Conservation (phyloP, 495 filamentous ascomycete species). For the Cetradonia linearis region DNA sequence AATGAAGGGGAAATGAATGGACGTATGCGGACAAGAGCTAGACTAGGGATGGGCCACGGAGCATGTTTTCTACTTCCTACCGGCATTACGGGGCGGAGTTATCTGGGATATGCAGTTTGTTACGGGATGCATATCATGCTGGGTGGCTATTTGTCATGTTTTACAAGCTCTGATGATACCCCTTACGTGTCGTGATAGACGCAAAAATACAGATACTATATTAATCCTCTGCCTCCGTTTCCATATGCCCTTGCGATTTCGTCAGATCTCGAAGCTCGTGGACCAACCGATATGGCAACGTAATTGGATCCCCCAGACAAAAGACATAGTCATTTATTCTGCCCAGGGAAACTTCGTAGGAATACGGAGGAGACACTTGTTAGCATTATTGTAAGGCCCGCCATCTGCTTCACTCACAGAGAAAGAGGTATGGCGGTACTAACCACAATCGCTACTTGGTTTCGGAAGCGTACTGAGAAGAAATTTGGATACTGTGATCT, state of each 20-base stretch:
- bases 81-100: slow-evolving; percentile 7
- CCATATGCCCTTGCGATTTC: too few species aligned
- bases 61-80: not conserved
- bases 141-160: slow-evolving; percentile 5
- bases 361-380: too few species aligned
- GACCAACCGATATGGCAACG: too few species aligned
- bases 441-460: too few species aligned
- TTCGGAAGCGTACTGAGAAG: not conserved
- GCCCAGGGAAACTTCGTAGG: too few species aligned
- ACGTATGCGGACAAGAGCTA: not conserved
- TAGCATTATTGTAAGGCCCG: too few species aligned
- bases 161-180: slow-evolving; percentile 13
- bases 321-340: too few species aligned
- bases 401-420: too few species aligned
- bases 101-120: not conserved
- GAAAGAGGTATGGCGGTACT: too few species aligned
- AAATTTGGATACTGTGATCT: not conserved
- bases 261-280: too few species aligned
- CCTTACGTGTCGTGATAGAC: slow-evolving; percentile 14
- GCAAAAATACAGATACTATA: slow-evolving; percentile 2
- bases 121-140: not conserved
- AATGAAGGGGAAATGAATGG: not conserved
- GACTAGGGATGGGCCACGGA: not conserved
- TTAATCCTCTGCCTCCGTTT: not conserved
- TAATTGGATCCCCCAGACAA: too few species aligned